Base-by-base conservation (phyloP, 2,329 filamentous ascomycete genomes). In the Kalmusia sp. region DNA sequence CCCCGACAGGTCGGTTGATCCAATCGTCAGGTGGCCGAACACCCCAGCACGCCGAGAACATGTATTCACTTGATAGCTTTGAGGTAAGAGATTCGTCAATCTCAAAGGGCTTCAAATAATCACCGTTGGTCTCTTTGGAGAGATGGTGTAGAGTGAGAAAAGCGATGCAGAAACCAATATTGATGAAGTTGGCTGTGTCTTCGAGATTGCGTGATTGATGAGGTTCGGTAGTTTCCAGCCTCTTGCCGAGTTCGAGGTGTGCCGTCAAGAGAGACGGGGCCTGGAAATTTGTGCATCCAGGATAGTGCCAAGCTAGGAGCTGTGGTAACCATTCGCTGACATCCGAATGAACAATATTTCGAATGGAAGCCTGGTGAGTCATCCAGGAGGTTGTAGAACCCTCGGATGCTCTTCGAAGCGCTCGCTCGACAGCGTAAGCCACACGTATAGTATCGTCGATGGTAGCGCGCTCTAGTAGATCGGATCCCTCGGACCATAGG, bases 271-370 rank as follows among this genome's bases (percentile, higher is more conserved):
- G 59, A 9, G 45, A 44, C 1, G 54, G 41, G 7, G 59, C 54
- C 9, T 57, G 49, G n/a, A 68, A 38, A 3, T 22, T 8, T 14
- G 21, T 41, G 12, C 49, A 25, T 2, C 41, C 54, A 17, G 63
- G 59, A 45, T 66, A 57, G n/a, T 56, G 56, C 8, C 63, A 40
- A 22, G 55, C 58, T 6, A 64, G 21, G 22, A 67, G 40, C 7
- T 66, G 64, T 12, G 64, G 64, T 6, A 68, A 51, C 65, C 63
- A 65, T 9, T 60, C 45, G 12, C 43, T 46, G 12, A 66, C 17
- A 15, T 59, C 58, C 8, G 28, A 48, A 4, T 31, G 30, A 34
- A 46, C 7, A 8, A 4, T 21, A 34, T 6, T 22, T 43, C 3
- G 39, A 25, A 1, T 19, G 25, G n/a, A 47, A 43, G 9, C n/a